Evolutionary conservation across 495 filamentous ascomycete genomes (phyloP), one percentile per base, ranked within the genome.

Genomic region (Lepidopterella palustris): DNA sequence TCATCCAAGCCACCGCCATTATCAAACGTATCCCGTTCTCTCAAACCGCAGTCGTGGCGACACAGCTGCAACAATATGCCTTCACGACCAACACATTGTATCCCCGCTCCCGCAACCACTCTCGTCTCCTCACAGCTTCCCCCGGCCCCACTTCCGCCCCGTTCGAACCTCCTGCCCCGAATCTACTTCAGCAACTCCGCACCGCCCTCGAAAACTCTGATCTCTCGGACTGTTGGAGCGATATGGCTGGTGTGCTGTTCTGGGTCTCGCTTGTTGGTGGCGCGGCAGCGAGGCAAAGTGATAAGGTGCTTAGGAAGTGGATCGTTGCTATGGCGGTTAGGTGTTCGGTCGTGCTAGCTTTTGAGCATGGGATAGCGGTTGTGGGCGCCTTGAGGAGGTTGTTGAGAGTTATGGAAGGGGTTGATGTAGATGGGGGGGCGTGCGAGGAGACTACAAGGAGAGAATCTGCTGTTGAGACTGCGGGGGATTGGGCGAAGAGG

Each of bases 231-330:
- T 51, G 31, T 23, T 73, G 71, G 71, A 53, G 51, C 54, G 63
- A 69, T 42, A 53, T 73, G 57, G 64, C 68, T 2, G 71, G 71
- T 29, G 69, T 72, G 47, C 66, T 71, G 0, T 61, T 70, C 58
- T 72, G 68, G 68, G 58, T 70, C 40, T 35, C 57, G 8, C 66
- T 73, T 5, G 58, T 67, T 23, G 65, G 47, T 2, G 63, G 65
- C 21, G 70, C 69, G 2, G 63, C 65, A 1, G 60, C 68, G 18
- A 58, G 61, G 27, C n/a, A 58, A 32, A 53, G 39, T 11, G 67
- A 65, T 11, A 59, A 66, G 31, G 61, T 63, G 47, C 40, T 57
- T 6, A 60, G 64, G 53, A 70, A 68, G 54, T 73, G 64, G 62
- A 47, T 71, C 20, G 27, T 63, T 5, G 69, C 71, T 25, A 58